Base-by-base conservation (phyloP, 805 yeast genomes). In the Yueomyces sp. region DNA sequence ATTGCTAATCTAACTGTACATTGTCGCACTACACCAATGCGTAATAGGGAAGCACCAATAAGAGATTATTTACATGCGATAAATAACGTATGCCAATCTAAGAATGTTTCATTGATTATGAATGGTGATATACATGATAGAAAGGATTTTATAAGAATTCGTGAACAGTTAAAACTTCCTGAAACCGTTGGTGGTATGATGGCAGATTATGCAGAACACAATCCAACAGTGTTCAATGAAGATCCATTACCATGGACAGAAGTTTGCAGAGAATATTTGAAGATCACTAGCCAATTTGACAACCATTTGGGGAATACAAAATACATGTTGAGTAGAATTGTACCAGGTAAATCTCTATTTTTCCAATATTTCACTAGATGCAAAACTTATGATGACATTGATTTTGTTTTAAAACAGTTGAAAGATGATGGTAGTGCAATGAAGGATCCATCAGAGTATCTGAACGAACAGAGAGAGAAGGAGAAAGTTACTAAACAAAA, bases 1-100 rank as follows among this genome's bases (percentile, higher is more conserved):
- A 84, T 92, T 39, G 48, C 79, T 1, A 85, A 86, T 55, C 66
- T 92, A 51, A 92, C 97, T 0, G 76, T 92, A 3, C 98, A 92
- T 62, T 92, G 97, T 59, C 76, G 98, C 46, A 85, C 94, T 0
- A 74, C 83, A 39, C 76, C 72, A 12, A 92, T 92, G 97, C 71
- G 97, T 54, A 85, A 83, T 54, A 70, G 96, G 46, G 88, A 92
- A 50, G 66, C 68, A 2, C 96, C 96, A 4, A 72, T 83, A 8
- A 73, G 94, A 59, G 79, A 73, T 39, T 82, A 80, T 49, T 59
- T 92, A 3, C 67, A 71, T 2, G 74, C 71, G 34, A 76, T 92
- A 28, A 76, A 77, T 40, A 61, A 69, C 4, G 71, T 79, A 5
- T 82, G 94, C 51, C 69, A 68, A 40, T 69, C 67, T 5, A 68